Percentiles rank a stretch among this genome's conserved stretches.
phyloP scores from a whole-genome alignment of 768 basidiomycete genomes.

The Filobasidium floriforme region DNA sequence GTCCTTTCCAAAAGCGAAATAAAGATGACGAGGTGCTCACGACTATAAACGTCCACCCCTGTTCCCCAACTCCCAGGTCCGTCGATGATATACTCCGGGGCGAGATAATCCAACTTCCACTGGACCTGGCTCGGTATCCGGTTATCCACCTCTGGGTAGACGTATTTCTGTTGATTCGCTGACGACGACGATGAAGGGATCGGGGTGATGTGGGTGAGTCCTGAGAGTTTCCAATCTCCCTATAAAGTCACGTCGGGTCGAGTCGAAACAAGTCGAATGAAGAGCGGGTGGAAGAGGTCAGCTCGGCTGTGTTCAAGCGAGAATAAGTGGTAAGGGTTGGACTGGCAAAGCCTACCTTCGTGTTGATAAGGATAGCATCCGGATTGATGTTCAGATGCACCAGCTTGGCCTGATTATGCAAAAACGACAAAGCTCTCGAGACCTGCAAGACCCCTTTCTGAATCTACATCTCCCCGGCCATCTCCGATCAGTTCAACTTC shows the following conservation, averaged over 20 bases:
- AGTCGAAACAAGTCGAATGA: background rate
- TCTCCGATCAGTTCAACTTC: background rate
- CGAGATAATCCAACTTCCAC: constrained; percentile 90
- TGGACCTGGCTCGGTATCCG: constrained; percentile 73
- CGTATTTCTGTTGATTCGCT: constrained; percentile 58
- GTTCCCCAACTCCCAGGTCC: constrained; percentile 57
- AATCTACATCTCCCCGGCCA: constrained; percentile 51
- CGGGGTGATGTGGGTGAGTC: constrained; percentile 48
- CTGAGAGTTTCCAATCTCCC: constrained; percentile 98
- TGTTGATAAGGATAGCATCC: constrained; percentile 82
- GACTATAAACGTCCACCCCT: background rate
- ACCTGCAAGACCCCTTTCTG: constrained; percentile 94
- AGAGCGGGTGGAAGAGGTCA: background rate
- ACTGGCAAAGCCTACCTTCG: constrained; percentile 49
- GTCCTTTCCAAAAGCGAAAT: too few relatives aligned
- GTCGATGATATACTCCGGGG: constrained; percentile 84
- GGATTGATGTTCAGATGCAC: constrained; percentile 86
- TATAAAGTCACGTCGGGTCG: constrained; percentile 36
- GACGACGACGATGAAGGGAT: background rate
- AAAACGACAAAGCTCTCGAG: constrained; percentile 55
- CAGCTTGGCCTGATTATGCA: constrained; percentile 82
- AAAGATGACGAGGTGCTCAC: too few relatives aligned
- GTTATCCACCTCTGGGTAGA: constrained; percentile 80
- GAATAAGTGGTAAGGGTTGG: background rate
- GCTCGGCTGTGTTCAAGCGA: too few relatives aligned